These are phyloP conservation scores for Populus tremula DNA, from an alignment of 345 rosid genomes.

Conservation along the genomic window DNA sequence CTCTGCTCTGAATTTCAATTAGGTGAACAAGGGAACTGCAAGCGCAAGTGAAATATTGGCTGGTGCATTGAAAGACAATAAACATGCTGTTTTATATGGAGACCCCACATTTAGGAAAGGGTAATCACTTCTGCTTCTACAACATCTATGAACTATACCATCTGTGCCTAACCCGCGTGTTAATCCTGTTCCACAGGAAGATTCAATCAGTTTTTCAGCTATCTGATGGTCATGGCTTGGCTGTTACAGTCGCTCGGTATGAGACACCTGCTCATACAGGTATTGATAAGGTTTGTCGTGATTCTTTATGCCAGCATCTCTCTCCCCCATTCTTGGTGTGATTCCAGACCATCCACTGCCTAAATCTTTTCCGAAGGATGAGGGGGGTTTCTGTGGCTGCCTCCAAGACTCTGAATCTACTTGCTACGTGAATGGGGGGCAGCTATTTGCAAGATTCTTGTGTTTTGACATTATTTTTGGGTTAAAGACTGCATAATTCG, in stretches of 20 bases:
- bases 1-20: constrained; percentile 16
- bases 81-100: constrained; percentile 78
- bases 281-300: constrained; percentile 66
- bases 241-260: constrained; percentile 88
- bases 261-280: constrained; percentile 91
- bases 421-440: constrained; percentile 59
- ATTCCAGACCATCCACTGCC: constrained; percentile 92
- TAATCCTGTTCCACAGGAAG: constrained; percentile 52
- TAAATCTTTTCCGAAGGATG: constrained; percentile 70
- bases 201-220: constrained; percentile 92
- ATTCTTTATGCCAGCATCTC: neutral
- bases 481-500: neutral
- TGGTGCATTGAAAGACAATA: constrained; percentile 92
- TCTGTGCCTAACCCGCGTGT: constrained; percentile 8
- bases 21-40: constrained; percentile 98
- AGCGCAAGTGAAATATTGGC: constrained; percentile 98
- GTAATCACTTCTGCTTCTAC: constrained; percentile 35
- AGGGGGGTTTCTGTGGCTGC: constrained; percentile 71
- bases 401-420: constrained; percentile 66
- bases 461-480: neutral
- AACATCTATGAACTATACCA: neutral
- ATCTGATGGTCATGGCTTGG: constrained; percentile 96
- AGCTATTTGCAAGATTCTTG: constrained; percentile 43
- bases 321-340: constrained; percentile 39
- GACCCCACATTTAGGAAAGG: constrained; percentile 96